Conservation (phyloP, 495 filamentous ascomycete species). For the Neohortaea acidophila region DNA sequence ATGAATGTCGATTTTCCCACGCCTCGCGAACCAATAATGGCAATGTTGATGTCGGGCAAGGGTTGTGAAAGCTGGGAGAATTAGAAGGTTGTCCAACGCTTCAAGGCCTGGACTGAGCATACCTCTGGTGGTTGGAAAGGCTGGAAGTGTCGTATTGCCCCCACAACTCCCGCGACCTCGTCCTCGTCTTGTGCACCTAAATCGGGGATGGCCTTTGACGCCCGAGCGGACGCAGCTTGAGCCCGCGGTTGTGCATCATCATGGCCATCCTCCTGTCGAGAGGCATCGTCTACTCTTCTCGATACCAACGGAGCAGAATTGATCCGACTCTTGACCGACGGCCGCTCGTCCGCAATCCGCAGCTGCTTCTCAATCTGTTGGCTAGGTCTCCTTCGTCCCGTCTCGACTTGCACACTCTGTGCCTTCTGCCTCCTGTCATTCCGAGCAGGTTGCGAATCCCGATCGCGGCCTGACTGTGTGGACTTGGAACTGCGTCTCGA, state of each 20-base stretch:
- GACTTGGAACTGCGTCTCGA: constrained; percentile 10
- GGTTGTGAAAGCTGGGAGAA: constrained; percentile 12
- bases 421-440: constrained; percentile 13
- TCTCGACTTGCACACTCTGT: constrained; percentile 12
- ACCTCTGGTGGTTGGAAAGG: constrained; percentile 18
- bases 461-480: constrained; percentile 5
- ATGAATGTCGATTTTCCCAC: constrained; percentile 89
- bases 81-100: no score
- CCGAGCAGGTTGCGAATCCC: background rate
- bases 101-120: background rate
- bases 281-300: no score
- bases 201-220: background rate
- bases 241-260: constrained; percentile 1
- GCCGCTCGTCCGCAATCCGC: constrained; percentile 11
- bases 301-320: constrained; percentile 18
- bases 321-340: constrained; percentile 11
- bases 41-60: constrained; percentile 63
- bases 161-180: constrained; percentile 16
- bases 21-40: constrained; percentile 62
- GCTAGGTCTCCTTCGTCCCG: constrained; percentile 4
- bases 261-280: background rate
- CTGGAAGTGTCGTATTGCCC: constrained; percentile 14
- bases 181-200: constrained; percentile 15
- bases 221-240: background rate
- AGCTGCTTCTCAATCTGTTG: constrained; percentile 4